Percentiles rank a stretch among this genome's conserved stretches.
phyloP scores from a whole-genome alignment of 78 protist species.

The Dictyostelium intermedium region DNA sequence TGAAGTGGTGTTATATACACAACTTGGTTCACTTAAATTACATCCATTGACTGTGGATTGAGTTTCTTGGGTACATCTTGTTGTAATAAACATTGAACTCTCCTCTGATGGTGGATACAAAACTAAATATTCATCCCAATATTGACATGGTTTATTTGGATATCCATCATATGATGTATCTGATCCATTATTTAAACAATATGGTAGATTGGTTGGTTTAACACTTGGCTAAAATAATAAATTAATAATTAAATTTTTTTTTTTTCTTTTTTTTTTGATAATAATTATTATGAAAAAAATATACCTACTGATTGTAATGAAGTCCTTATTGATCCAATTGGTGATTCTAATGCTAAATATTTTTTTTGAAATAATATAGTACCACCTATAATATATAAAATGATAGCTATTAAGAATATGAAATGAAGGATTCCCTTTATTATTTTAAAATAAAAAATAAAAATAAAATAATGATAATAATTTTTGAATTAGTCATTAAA shows the following conservation, averaged over 20 bases:
- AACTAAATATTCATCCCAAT: slow-evolving; percentile 65
- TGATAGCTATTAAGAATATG: slow-evolving; percentile 28
- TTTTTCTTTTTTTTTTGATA: neutral
- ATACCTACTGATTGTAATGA: neutral
- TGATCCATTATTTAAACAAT: slow-evolving; percentile 13
- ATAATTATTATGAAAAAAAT: neutral
- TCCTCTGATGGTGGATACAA: slow-evolving; percentile 48
- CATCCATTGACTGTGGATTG: slow-evolving; percentile 12
- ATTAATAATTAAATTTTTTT: neutral
- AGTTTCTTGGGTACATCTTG: slow-evolving; percentile 9
- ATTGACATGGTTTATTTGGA: slow-evolving; percentile 45
- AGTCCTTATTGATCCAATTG: slow-evolving; percentile 23
- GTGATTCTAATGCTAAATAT: slow-evolving; percentile 16
- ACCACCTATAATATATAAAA: slow-evolving; percentile 30
- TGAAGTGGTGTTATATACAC: neutral
- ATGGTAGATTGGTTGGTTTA: slow-evolving; percentile 17
- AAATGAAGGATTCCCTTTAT: slow-evolving; percentile 72
- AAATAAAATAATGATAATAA: neutral
- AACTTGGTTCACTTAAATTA: neutral
- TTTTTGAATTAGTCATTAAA: too few relatives aligned
- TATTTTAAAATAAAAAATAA: neutral
- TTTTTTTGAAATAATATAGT: slow-evolving; percentile 37
- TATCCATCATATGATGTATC: slow-evolving; percentile 29
- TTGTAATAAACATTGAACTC: slow-evolving; percentile 53
- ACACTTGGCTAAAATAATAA: neutral